These are phyloP conservation scores for Kentomonas sorsogonicus DNA, from an alignment of 208 protist species.

Conservation along the genomic window DNA sequence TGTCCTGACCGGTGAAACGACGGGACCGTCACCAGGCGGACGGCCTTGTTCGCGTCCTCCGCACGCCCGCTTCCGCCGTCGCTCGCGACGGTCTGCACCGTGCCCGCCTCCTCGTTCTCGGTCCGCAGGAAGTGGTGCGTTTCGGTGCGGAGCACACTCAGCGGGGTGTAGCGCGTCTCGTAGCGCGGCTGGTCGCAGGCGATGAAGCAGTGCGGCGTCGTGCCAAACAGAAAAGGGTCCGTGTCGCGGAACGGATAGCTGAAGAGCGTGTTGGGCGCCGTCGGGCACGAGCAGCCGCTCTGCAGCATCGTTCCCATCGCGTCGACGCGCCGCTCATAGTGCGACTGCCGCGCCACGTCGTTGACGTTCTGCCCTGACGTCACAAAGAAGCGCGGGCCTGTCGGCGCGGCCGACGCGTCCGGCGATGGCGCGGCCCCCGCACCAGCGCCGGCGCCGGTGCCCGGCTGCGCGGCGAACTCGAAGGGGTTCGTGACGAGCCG, in stretches of 20 bases:
- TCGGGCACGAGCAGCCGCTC: constrained; percentile 80
- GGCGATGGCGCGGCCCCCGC: neutral
- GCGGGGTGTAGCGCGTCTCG: constrained; percentile 54
- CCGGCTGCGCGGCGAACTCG: constrained; percentile 41
- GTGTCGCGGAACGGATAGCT: constrained; percentile 84
- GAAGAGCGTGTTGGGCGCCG: constrained; percentile 89
- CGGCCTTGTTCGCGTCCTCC: constrained; percentile 17
- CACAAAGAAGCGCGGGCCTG: constrained; percentile 52
- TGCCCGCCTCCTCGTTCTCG: constrained; percentile 1
- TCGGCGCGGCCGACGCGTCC: neutral
- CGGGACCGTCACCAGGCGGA: constrained; percentile 77
- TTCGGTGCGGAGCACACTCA: constrained; percentile 28
- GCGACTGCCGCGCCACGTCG: constrained; percentile 74
- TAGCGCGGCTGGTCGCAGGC: constrained; percentile 82
- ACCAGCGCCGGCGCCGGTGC: constrained; percentile 4
- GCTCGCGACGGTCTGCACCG: constrained; percentile 1
- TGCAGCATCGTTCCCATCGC: constrained; percentile 69
- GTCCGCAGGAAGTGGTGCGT: constrained; percentile 6
- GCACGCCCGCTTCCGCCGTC: constrained; percentile 15
- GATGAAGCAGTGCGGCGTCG: constrained; percentile 77
- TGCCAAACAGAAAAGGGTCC: constrained; percentile 84
- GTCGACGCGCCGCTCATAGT: constrained; percentile 44
- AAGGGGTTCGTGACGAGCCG: constrained; percentile 84
- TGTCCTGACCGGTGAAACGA: constrained; percentile 50
- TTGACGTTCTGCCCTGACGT: constrained; percentile 86